Percentiles rank a stretch among this genome's conserved stretches.
Conservation (phyloP, 140 eudicot genomes). For the Flaveria floridana region DNA sequence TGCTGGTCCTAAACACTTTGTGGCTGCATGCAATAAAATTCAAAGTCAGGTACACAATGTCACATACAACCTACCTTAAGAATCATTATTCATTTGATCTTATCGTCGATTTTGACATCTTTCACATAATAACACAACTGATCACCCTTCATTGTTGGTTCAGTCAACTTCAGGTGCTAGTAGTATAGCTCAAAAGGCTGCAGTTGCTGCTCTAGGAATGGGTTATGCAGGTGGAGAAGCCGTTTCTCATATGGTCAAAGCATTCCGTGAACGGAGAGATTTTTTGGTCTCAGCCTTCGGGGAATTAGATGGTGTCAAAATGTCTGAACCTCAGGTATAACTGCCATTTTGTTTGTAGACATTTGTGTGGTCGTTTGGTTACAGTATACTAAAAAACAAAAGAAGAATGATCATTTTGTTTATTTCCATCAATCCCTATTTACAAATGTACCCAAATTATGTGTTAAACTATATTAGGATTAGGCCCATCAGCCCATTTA, state of each 20-base stretch:
- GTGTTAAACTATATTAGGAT: not conserved
- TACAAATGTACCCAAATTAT: not conserved
- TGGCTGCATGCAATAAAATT: conserved; percentile 82
- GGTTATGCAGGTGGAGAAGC: conserved; percentile 97
- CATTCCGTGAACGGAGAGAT: conserved; percentile 80
- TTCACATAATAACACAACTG: not conserved
- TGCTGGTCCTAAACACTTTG: conserved; percentile 93
- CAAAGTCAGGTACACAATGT: conserved; percentile 65
- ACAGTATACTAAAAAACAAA: not conserved
- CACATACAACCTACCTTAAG: not conserved
- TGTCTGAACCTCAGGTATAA: conserved; percentile 90
- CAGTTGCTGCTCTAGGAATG: conserved; percentile 88
- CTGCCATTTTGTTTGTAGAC: not conserved
- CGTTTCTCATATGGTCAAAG: conserved; percentile 84
- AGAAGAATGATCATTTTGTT: not conserved
- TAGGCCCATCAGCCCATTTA: not conserved
- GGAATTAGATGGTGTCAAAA: conserved; percentile 78
- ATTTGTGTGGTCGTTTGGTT: not conserved
- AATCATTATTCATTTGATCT: conserved; percentile 8
- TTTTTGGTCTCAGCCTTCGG: conserved; percentile 65
- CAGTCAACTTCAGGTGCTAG: conserved; percentile 97
- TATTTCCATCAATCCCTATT: not conserved
- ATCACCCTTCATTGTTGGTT: conserved; percentile 12
- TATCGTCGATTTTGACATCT: not conserved
- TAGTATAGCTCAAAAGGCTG: conserved; percentile 93